phyloP scores from a whole-genome alignment of 768 basidiomycete genomes.

The Galerina marginata region DNA sequence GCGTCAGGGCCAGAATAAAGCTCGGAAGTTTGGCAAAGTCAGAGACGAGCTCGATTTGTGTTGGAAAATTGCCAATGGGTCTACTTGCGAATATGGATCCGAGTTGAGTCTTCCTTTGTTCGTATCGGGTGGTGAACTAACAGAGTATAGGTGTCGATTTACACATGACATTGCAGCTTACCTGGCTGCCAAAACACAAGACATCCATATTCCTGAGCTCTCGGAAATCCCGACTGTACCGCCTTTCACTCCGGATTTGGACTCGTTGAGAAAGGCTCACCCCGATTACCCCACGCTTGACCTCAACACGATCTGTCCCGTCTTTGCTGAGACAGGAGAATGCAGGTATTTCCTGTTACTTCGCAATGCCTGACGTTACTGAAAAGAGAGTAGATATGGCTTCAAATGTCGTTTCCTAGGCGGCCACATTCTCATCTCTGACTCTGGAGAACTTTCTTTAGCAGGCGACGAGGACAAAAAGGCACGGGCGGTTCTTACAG shows the following conservation, averaged over 20 bases:
- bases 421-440: slow-evolving; percentile 59
- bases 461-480: slow-evolving; percentile 65
- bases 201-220: slow-evolving; percentile 64
- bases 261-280: slow-evolving; percentile 33
- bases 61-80: slow-evolving; percentile 75
- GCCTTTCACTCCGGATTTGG: slow-evolving; percentile 53
- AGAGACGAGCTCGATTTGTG: slow-evolving; percentile 85
- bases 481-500: slow-evolving; percentile 47
- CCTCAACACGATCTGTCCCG: slow-evolving; percentile 61
- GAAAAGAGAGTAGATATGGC: slow-evolving; percentile 56
- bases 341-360: slow-evolving; percentile 54
- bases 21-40: slow-evolving; percentile 75
- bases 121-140: no score
- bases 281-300: slow-evolving; percentile 48
- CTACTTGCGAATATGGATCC: slow-evolving; percentile 71
- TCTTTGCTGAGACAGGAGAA: slow-evolving; percentile 69
- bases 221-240: slow-evolving; percentile 48
- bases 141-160: slow-evolving; percentile 75
- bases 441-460: slow-evolving; percentile 52
- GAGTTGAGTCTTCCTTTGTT: no score
- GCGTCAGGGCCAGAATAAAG: slow-evolving; percentile 83
- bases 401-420: slow-evolving; percentile 92
- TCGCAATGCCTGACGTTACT: background rate
- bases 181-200: slow-evolving; percentile 74
- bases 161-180: slow-evolving; percentile 81